Evolutionary conservation across 2,329 filamentous ascomycete genomes (phyloP).

Genomic region (Diplodia sapinea): DNA sequence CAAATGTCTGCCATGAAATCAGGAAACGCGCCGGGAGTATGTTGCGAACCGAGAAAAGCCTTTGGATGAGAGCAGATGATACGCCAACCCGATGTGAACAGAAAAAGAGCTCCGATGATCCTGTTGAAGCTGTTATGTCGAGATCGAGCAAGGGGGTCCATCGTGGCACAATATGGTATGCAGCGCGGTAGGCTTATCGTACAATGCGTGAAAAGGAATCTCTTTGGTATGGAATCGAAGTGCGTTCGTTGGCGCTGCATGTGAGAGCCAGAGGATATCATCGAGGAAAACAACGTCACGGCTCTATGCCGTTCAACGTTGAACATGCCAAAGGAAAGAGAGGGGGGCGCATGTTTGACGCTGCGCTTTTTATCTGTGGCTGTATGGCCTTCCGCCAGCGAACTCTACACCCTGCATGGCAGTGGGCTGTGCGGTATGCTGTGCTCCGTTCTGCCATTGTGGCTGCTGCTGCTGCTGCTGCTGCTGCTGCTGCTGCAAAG

Average conservation of each 20-base stretch:
- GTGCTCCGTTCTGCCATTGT: constrained; percentile 37
- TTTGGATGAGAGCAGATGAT: constrained; percentile 19
- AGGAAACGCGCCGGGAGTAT: constrained; percentile 14
- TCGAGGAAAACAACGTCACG: background rate
- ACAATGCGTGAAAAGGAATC: constrained; percentile 30
- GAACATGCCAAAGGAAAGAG: constrained; percentile 8
- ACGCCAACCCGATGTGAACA: constrained; percentile 23
- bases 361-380: constrained; percentile 21
- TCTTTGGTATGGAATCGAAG: constrained; percentile 16
- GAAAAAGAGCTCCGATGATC: constrained; percentile 18
- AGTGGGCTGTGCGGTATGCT: constrained; percentile 41
- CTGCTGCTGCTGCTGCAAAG: constrained; percentile 51
- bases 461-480: constrained; percentile 49
- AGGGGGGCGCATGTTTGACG: background rate
- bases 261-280: constrained; percentile 17
- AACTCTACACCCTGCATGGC: constrained; percentile 60
- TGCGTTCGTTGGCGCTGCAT: constrained; percentile 10
- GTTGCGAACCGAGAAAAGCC: constrained; percentile 9
- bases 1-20: constrained; percentile 9
- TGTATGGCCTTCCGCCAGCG: constrained; percentile 45
- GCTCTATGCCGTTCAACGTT: background rate
- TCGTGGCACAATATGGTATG: constrained; percentile 20
- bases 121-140: constrained; percentile 22
- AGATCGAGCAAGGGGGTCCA: background rate
- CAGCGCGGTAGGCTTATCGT: constrained; percentile 29